Evolutionary conservation across 805 yeast species (phyloP), one percentile per base, ranked within the genome.

Genomic region (Teunomyces funiuensis): DNA sequence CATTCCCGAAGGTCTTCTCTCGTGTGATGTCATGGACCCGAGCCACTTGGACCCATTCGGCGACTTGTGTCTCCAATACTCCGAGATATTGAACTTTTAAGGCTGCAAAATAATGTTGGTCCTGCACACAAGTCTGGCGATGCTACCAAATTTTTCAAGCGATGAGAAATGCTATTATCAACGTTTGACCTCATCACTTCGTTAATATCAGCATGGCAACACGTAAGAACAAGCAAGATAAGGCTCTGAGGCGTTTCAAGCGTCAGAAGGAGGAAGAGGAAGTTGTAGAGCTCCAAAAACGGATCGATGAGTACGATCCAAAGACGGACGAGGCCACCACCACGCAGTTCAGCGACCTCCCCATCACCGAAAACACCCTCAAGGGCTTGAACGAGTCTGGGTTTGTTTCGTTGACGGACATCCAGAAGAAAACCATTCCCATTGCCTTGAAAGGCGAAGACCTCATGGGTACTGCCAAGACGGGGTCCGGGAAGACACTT

Each of bases 401-500:
- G 39, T 93, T 84, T 60, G 73, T 85, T 1, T 74, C 80, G 8
- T 63, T 90, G 69, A 93, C 99, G 0, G 96, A 86, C 31, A 87
- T 93, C 43, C 99, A 93, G 55, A 79, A 75, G 45, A 80, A 80
- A 36, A 73, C 96, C 5, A 85, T 93, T 19, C 85, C 95, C 0
- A 65, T 75, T 10, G 80, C 93, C 0, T 66, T 93, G 45, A 82
- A 85, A 52, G 91, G 93, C 0, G 67, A 74, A 23, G 97, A 89
- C 66, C 61, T 90, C 2, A 71, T 90, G 52, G 96, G 88, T 9
- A 90, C 96, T 15, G 97, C 97, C 15, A 79, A 80, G 52, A 89
- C 97, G 0, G 91, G 91, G 2, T 85, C 95, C 3, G 97, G 97
- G 16, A 89, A 89, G 57, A 89, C 97, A 0, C 63, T 89, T 44